Percentiles rank a stretch among this genome's conserved stretches.
Conservation (phyloP, 2,329 filamentous ascomycete genomes). For the Volutella citrinella region DNA sequence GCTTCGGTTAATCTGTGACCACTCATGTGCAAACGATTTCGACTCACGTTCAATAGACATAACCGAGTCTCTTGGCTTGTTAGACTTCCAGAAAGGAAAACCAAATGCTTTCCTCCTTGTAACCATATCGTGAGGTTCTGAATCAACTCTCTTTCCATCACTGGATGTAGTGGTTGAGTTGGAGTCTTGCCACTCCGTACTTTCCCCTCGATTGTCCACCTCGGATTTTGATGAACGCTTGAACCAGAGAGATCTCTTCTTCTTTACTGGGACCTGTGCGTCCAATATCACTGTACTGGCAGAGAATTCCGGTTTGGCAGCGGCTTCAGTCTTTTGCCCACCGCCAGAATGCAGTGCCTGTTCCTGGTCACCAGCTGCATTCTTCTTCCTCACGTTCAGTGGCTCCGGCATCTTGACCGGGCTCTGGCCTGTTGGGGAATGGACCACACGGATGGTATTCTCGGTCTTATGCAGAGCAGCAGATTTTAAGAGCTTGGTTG, state of each 20-base stretch:
- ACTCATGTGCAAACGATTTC: no score
- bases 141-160: constrained; percentile 23
- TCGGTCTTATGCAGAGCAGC: constrained; percentile 40
- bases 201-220: constrained; percentile 19
- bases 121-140: constrained; percentile 19
- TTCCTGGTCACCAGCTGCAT: constrained; percentile 19
- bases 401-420: constrained; percentile 35
- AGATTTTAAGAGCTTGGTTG: constrained; percentile 29
- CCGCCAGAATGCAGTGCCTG: constrained; percentile 17
- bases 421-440: constrained; percentile 41
- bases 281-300: constrained; percentile 15
- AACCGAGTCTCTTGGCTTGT: constrained; percentile 40
- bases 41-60: constrained; percentile 45
- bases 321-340: constrained; percentile 12
- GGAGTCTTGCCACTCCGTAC: constrained; percentile 25
- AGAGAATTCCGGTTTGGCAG: constrained; percentile 2
- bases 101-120: constrained; percentile 52
- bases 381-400: constrained; percentile 42
- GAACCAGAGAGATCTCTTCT: constrained; percentile 52
- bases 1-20: constrained; percentile 5
- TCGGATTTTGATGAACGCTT: constrained; percentile 42
- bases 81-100: constrained; percentile 55
- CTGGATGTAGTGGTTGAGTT: constrained; percentile 21
- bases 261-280: constrained; percentile 26
- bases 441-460: constrained; percentile 55